Evolutionary conservation across 306 rosid genomes (phyloP).

Genomic region (Dryas octopetala): DNA sequence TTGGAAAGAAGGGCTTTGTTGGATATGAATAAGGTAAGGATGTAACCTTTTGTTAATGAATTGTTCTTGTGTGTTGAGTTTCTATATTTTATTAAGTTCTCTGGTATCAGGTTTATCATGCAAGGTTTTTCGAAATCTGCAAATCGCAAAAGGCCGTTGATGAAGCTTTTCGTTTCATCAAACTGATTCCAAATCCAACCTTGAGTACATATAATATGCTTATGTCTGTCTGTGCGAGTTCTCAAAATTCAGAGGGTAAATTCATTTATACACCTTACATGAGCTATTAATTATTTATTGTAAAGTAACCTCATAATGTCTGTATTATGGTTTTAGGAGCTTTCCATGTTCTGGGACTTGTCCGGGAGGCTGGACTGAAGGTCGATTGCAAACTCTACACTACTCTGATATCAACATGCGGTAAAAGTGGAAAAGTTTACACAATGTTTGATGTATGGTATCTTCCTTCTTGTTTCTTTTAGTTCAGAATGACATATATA

Average conservation of each 20-base stretch:
- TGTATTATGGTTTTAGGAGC: slow-evolving; percentile 63
- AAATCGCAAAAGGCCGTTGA: slow-evolving; percentile 76
- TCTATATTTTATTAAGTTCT: slow-evolving; percentile 32
- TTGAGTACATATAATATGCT: slow-evolving; percentile 97
- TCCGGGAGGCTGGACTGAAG: slow-evolving; percentile 72
- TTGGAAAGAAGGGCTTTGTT: slow-evolving; percentile 65
- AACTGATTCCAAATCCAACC: slow-evolving; percentile 77
- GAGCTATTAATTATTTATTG: slow-evolving; percentile 17
- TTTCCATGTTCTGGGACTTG: slow-evolving; percentile 78
- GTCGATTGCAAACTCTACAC: slow-evolving; percentile 96
- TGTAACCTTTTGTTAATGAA: slow-evolving; percentile 26
- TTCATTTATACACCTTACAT: slow-evolving; percentile 16
- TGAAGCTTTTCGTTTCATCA: slow-evolving; percentile 84
- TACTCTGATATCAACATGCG: slow-evolving; percentile 90
- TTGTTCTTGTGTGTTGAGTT: slow-evolving; percentile 27
- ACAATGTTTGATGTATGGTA: slow-evolving; percentile 83
- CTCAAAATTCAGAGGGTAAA: slow-evolving; percentile 76
- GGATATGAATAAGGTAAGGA: slow-evolving; percentile 88
- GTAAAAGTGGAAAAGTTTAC: slow-evolving; percentile 91
- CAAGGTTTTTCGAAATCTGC: slow-evolving; percentile 80
- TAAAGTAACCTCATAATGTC: slow-evolving; percentile 27
- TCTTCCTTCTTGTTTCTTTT: slow-evolving; percentile 34
- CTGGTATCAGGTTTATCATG: slow-evolving; percentile 82
- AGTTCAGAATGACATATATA: neutral
- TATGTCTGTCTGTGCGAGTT: slow-evolving; percentile 82